Conservation (phyloP, 1,139 yeast species). For the Kodamaea alishanica region DNA sequence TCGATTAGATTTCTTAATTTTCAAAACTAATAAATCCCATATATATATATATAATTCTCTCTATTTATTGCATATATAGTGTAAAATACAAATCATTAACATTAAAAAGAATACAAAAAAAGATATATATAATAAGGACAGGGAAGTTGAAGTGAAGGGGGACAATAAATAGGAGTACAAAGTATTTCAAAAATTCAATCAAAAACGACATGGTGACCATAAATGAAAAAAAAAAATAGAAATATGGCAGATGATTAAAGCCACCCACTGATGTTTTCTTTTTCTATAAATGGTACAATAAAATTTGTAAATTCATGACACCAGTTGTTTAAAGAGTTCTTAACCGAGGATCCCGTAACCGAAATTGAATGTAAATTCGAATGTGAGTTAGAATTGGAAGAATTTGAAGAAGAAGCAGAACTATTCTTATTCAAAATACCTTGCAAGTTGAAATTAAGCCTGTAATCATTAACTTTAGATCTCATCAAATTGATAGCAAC, state of each 20-base stretch:
- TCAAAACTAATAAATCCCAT: too few species aligned
- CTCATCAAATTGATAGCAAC: slow-evolving; percentile 23
- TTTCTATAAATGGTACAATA: slow-evolving; percentile 30
- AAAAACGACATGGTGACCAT: too few species aligned
- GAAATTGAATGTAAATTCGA: background rate
- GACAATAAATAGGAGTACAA: too few species aligned
- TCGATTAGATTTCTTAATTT: slow-evolving; percentile 43
- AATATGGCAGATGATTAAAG: slow-evolving; percentile 11
- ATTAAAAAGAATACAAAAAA: too few species aligned
- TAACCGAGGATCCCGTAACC: slow-evolving; percentile 2
- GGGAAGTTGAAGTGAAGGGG: too few species aligned
- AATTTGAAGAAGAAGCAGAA: background rate
- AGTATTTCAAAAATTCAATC: too few species aligned
- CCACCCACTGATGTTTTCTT: slow-evolving; percentile 41
- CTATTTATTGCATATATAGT: too few species aligned
- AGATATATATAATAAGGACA: too few species aligned
- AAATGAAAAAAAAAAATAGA: too few species aligned
- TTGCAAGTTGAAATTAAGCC: slow-evolving; percentile 24
- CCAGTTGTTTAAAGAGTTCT: slow-evolving; percentile 26
- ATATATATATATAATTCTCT: too few species aligned
- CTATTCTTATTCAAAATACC: slow-evolving; percentile 3
- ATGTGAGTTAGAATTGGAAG: background rate
- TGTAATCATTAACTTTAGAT: slow-evolving; percentile 25
- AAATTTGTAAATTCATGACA: slow-evolving; percentile 22
- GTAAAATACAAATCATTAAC: too few species aligned